Percentiles rank a stretch among this genome's conserved stretches.
Evolutionary conservation across 805 yeast species (phyloP).

Genomic region (Candida chauliodis): DNA sequence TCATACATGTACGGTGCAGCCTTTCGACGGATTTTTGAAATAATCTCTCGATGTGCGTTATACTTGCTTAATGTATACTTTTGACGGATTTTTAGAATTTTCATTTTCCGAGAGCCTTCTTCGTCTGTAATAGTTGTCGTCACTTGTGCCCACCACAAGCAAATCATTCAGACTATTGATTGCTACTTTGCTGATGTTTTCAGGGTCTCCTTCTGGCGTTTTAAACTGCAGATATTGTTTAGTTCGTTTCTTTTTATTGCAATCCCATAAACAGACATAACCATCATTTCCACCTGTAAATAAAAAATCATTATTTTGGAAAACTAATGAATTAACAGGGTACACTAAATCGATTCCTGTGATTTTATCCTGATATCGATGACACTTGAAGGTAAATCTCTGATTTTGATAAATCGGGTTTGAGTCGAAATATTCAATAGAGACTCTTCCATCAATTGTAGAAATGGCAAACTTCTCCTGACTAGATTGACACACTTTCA

Average conservation of each 20-base stretch:
- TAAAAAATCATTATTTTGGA: constrained; percentile 34
- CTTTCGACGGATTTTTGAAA: too few relatives aligned
- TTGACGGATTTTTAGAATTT: constrained; percentile 14
- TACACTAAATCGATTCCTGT: constrained; percentile 48
- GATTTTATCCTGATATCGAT: constrained; percentile 42
- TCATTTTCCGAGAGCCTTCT: constrained; percentile 11
- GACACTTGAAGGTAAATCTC: constrained; percentile 81
- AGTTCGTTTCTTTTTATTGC: constrained; percentile 40
- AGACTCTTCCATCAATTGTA: constrained; percentile 80
- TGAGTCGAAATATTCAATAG: constrained; percentile 64
- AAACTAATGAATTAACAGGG: constrained; percentile 49
- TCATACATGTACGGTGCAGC: too few relatives aligned
- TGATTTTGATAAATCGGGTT: constrained; percentile 38
- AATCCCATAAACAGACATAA: constrained; percentile 49
- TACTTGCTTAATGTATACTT: constrained; percentile 14
- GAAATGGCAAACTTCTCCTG: constrained; percentile 59
- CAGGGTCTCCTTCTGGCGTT: constrained; percentile 14
- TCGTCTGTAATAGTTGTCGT: constrained; percentile 36
- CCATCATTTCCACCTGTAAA: constrained; percentile 55
- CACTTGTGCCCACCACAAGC: constrained; percentile 40
- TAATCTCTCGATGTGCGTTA: neutral
- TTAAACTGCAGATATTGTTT: constrained; percentile 35
- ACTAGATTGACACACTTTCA: constrained; percentile 49
- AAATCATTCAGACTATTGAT: constrained; percentile 15
- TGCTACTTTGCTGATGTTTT: constrained; percentile 23